Evolutionary conservation across 345 rosid species (phyloP).

Genomic region (Arabis hirsuta): DNA sequence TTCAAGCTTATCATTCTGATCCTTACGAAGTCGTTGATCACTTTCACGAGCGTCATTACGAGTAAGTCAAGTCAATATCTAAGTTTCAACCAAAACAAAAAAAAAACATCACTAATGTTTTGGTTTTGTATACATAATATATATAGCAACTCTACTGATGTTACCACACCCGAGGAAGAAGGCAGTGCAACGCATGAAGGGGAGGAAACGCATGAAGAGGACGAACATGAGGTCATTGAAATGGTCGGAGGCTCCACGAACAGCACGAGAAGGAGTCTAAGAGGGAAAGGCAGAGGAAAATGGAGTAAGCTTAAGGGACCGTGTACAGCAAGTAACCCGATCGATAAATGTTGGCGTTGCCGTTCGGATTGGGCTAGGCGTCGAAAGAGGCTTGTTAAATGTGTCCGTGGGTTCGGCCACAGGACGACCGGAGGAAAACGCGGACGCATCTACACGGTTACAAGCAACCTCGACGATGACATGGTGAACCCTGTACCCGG

Average conservation of each 20-base stretch:
- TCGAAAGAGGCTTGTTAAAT: slow-evolving; percentile 59
- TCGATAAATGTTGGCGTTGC: slow-evolving; percentile 90
- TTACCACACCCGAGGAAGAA: slow-evolving; percentile 23
- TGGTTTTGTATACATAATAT: slow-evolving; percentile 6
- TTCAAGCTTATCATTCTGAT: slow-evolving; percentile 53
- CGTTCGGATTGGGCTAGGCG: slow-evolving; percentile 59
- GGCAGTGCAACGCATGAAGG: neutral
- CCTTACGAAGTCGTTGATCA: slow-evolving; percentile 56
- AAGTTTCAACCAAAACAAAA: neutral
- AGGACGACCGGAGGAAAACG: slow-evolving; percentile 64
- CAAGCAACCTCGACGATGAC: slow-evolving; percentile 58
- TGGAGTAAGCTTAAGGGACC: slow-evolving; percentile 49
- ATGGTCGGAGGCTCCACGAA: slow-evolving; percentile 55
- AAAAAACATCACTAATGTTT: slow-evolving; percentile 21
- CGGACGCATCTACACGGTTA: slow-evolving; percentile 64
- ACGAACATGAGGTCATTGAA: slow-evolving; percentile 44
- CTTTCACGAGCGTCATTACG: slow-evolving; percentile 49
- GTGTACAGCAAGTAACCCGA: slow-evolving; percentile 79
- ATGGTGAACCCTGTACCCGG: slow-evolving; percentile 65
- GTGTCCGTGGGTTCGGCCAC: slow-evolving; percentile 73
- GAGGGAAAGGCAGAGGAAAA: slow-evolving; percentile 40
- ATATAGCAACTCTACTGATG: slow-evolving; percentile 44
- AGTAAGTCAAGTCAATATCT: slow-evolving; percentile 44
- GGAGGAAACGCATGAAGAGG: neutral
- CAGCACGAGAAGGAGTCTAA: slow-evolving; percentile 57